Evolutionary conservation across 257 asterid genomes (phyloP), one percentile per base, ranked within the genome.

Genomic region (Gentiana dahurica): DNA sequence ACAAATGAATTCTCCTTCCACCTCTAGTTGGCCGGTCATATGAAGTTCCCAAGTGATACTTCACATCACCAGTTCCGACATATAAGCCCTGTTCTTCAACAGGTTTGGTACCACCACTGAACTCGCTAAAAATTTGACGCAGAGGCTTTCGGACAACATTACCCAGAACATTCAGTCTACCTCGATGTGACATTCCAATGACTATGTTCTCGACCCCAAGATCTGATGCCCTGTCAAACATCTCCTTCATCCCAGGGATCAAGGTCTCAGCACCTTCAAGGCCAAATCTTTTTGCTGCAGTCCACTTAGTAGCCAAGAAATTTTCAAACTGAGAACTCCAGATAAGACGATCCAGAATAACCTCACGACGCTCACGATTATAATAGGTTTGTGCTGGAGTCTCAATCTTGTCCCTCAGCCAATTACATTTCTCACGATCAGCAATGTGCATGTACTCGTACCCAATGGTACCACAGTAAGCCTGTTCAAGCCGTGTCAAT

Each of bases 231-330:
- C 93, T 78, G 66, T 89, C 95, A 61, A 89, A 89, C 97, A 89
- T 89, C 78, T 89, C 97, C 81, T 89, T 89, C 97, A 89, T 89
- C 61, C 97, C 97, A 69, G 97, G 95, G 66, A 89, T 89, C 89
- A 89, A 75, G 37, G 97, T 89, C 79, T 89, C 97, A 60, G 93
- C 86, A 37, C 97, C 97, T 82, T 89, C 97, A 62, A 89, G 93
- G 63, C 97, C 97, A 79, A 89, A 89, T 71, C 95, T 84, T 77
- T 89, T 86, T 65, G 95, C 95, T 9, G 95, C 89, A 53, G 86
- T 79, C 95, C 95, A 89, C 75, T 89, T 89, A 43, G 97, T 79
- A 11, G 97, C 95, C 81, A 89, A 79, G 77, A 89, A 89, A 78
- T 84, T 89, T 73, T 89, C 97, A 58, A 89, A 89, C 54, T 79